A percentile compares a stretch with the other conserved stretches of the same genome.
Conservation (phyloP, 805 yeast genomes). For the Metschnikowia peoriensis region DNA sequence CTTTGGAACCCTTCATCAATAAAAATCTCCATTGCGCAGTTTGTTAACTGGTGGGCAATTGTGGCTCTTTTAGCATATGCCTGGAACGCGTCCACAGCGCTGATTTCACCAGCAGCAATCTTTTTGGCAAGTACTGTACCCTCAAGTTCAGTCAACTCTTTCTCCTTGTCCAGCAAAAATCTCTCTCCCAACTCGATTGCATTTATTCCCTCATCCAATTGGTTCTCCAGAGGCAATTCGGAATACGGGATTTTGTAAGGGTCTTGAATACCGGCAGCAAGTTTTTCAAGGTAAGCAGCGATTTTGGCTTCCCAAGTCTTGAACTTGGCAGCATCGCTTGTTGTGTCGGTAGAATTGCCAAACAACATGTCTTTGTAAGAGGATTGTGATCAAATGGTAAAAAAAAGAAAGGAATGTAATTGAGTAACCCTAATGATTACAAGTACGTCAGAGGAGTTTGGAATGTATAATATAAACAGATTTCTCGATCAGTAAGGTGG, state of each 20-base stretch:
- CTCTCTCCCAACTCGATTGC: constrained; percentile 12
- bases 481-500: neutral
- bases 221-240: constrained; percentile 14
- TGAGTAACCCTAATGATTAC: neutral
- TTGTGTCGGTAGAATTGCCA: constrained; percentile 6
- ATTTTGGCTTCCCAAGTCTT: constrained; percentile 31
- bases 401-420: neutral
- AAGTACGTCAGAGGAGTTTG: neutral
- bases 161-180: constrained; percentile 12
- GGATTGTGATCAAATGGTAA: neutral
- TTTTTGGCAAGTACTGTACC: constrained; percentile 15
- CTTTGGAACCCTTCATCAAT: constrained; percentile 20
- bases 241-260: constrained; percentile 15
- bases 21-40: constrained; percentile 21
- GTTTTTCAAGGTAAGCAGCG: constrained; percentile 25
- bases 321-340: constrained; percentile 9
- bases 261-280: constrained; percentile 21
- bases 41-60: constrained; percentile 20
- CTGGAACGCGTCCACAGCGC: constrained; percentile 15
- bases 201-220: constrained; percentile 17
- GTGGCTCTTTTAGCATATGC: constrained; percentile 20
- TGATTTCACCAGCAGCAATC: constrained; percentile 14
- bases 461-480: too few relatives aligned
- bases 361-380: neutral
- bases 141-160: constrained; percentile 11